Percentiles rank a stretch among this genome's conserved stretches.
phyloP scores from a whole-genome alignment of 306 rosid genomes.

The Cucumis cinereus region DNA sequence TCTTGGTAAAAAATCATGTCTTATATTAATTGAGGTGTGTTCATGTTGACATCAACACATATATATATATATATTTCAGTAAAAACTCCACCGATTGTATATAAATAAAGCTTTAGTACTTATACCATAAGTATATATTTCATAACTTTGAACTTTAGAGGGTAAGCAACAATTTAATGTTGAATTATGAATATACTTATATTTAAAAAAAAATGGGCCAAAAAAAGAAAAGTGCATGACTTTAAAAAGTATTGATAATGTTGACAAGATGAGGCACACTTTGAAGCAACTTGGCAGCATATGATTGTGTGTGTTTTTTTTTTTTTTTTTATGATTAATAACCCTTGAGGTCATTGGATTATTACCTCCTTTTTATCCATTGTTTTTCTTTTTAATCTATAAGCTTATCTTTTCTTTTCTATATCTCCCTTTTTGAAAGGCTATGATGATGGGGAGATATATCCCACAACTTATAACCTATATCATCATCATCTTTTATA shows the following conservation, averaged over 20 bases:
- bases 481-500: neutral
- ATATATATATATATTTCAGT: too few relatives aligned
- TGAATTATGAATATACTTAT: neutral
- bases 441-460: constrained; percentile 1
- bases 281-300: constrained; percentile 4
- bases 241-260: neutral
- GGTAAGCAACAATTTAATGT: neutral
- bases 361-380: neutral
- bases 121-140: too few relatives aligned
- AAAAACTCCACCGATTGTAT: too few relatives aligned
- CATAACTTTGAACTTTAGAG: too few relatives aligned
- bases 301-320: too few relatives aligned
- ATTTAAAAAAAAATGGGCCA: neutral
- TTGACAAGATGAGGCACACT: constrained; percentile 1
- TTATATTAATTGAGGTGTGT: too few relatives aligned
- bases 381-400: neutral
- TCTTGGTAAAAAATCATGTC: too few relatives aligned
- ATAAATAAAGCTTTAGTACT: too few relatives aligned
- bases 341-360: neutral
- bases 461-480: neutral
- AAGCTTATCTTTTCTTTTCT: neutral
- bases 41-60: too few relatives aligned
- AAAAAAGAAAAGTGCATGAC: neutral
- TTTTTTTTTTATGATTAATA: neutral
- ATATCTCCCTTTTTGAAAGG: neutral